phyloP scores from a whole-genome alignment of 2,329 filamentous ascomycete species.

The Aspergillus fumigatiaffinis region DNA sequence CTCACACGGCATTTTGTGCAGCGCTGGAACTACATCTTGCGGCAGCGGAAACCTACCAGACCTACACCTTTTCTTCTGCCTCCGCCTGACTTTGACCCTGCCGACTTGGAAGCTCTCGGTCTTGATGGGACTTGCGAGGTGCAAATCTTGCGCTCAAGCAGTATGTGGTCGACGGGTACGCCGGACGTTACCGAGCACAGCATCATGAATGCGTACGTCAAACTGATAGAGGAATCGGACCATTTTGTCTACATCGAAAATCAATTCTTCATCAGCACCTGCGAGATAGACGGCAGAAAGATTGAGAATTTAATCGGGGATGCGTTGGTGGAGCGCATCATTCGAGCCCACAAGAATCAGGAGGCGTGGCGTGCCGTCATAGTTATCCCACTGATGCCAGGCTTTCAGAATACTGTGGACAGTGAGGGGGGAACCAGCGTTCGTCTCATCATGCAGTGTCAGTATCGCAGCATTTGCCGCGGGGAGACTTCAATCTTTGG shows the following conservation, averaged over 20 bases:
- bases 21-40: slow-evolving; percentile 93
- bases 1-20: slow-evolving; percentile 95
- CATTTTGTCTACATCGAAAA: slow-evolving; percentile 99
- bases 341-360: slow-evolving; percentile 74
- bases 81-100: slow-evolving; percentile 82
- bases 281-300: slow-evolving; percentile 78
- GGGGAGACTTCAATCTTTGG: slow-evolving; percentile 91
- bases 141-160: slow-evolving; percentile 87
- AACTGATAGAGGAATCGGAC: slow-evolving; percentile 90
- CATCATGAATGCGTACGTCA: slow-evolving; percentile 92
- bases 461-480: slow-evolving; percentile 92
- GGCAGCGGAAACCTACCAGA: slow-evolving; percentile 86
- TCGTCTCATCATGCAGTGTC: slow-evolving; percentile 91
- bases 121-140: slow-evolving; percentile 94
- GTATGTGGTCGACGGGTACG: slow-evolving; percentile 87
- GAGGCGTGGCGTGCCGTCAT: slow-evolving; percentile 90
- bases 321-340: slow-evolving; percentile 86
- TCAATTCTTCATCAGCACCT: slow-evolving; percentile 95
- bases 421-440: slow-evolving; percentile 92
- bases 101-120: slow-evolving; percentile 81
- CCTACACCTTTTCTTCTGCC: slow-evolving; percentile 91
- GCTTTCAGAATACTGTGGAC: slow-evolving; percentile 95
- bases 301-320: slow-evolving; percentile 94
- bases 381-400: slow-evolving; percentile 93
- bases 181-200: slow-evolving; percentile 81